phyloP scores from a whole-genome alignment of 805 yeast species.

The Candida nanaspora region DNA sequence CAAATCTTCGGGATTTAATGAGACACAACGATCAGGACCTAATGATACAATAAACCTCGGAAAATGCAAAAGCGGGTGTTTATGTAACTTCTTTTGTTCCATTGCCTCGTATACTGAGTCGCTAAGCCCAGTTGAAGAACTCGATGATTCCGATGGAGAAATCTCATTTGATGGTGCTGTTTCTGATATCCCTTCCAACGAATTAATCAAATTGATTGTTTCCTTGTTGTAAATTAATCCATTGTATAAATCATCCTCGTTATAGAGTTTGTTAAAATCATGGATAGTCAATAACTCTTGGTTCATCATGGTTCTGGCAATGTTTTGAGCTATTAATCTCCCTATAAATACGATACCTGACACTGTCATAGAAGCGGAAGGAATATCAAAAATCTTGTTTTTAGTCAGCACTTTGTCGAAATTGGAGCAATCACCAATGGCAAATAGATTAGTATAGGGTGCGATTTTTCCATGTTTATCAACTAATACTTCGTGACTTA shows the following conservation, averaged over 20 bases:
- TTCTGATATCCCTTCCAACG: not conserved
- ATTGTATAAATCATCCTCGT: constrained; percentile 1
- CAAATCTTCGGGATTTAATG: not conserved
- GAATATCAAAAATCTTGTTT: constrained; percentile 2
- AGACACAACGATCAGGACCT: not conserved
- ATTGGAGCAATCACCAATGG: constrained; percentile 7
- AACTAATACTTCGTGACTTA: constrained; percentile 4
- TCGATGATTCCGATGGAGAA: not conserved
- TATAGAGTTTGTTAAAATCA: constrained; percentile 2
- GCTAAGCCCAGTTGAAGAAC: too few species aligned
- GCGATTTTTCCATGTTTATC: constrained; percentile 1
- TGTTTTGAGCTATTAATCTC: constrained; percentile 6
- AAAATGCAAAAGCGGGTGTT: not conserved
- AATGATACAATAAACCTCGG: constrained; percentile 2
- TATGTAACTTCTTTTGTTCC: not conserved
- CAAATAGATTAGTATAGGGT: constrained; percentile 1
- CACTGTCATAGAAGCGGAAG: constrained; percentile 4
- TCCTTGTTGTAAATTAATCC: constrained; percentile 5
- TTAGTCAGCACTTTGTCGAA: constrained; percentile 3
- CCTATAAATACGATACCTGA: constrained; percentile 5
- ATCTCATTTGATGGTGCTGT: not conserved
- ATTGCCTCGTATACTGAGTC: not conserved
- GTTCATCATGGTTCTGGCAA: not conserved
- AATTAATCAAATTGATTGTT: not conserved
- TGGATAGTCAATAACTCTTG: constrained; percentile 2